Percentiles rank a stretch among this genome's conserved stretches.
phyloP scores from a whole-genome alignment of 1,139 yeast genomes.

The Pneumocystis sp. region DNA sequence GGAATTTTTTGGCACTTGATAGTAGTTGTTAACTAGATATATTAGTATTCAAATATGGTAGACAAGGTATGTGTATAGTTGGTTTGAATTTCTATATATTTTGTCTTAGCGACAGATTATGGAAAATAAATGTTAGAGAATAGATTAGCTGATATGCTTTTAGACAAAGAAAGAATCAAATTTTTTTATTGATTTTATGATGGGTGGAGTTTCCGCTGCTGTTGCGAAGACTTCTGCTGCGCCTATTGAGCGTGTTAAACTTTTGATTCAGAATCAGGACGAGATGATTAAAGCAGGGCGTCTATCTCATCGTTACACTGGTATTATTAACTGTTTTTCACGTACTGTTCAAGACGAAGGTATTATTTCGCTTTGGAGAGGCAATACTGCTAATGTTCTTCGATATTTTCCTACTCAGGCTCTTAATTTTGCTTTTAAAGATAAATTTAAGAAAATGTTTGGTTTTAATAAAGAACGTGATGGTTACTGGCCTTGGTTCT shows the following conservation, averaged over 20 bases:
- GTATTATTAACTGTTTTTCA: constrained; percentile 57
- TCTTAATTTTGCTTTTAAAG: constrained; percentile 72
- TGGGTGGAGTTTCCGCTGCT: constrained; percentile 73
- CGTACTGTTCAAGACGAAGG: constrained; percentile 65
- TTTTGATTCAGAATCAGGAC: constrained; percentile 69
- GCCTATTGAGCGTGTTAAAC: constrained; percentile 71
- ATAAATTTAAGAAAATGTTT: constrained; percentile 62
- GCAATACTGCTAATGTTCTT: constrained; percentile 72
- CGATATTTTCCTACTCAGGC: constrained; percentile 82
- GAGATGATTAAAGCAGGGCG: constrained; percentile 76
- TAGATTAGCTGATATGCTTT: not conserved
- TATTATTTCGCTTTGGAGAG: constrained; percentile 61
- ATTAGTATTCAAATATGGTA: not conserved
- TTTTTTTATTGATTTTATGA: constrained; percentile 46
- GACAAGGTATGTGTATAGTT: not conserved
- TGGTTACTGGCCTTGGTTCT: constrained; percentile 56
- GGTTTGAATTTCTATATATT: not conserved
- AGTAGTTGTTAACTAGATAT: not conserved
- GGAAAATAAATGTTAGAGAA: not conserved
- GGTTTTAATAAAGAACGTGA: constrained; percentile 56
- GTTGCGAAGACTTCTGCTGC: constrained; percentile 66
- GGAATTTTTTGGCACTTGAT: not conserved
- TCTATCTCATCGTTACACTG: constrained; percentile 47
- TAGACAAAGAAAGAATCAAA: constrained; percentile 11
- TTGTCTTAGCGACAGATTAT: not conserved